Conservation (phyloP, 768 basidiomycete species). For the Mycena leptocephala region DNA sequence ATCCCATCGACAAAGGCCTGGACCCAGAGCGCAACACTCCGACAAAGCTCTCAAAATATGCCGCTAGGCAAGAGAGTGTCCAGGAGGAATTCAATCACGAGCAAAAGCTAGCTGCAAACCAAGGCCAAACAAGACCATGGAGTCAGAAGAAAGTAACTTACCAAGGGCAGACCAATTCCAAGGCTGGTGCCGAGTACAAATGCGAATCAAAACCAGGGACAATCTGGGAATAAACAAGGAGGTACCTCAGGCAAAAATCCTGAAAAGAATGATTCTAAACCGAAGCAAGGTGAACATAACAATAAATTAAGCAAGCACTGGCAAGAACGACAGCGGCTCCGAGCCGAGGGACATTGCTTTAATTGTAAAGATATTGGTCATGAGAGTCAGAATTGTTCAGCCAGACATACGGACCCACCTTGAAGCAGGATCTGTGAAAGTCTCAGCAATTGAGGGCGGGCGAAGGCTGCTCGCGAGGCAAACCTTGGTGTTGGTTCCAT, state of each 20-base stretch:
- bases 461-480: background rate
- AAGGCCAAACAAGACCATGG: background rate
- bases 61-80: background rate
- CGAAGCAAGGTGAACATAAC: slow-evolving; percentile 5
- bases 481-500: slow-evolving; percentile 7
- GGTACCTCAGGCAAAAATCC: background rate
- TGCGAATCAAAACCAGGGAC: background rate
- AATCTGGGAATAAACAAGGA: background rate
- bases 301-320: slow-evolving; percentile 12
- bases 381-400: slow-evolving; percentile 38
- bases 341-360: slow-evolving; percentile 38
- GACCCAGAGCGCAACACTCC: background rate
- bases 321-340: slow-evolving; percentile 23
- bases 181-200: too few relatives aligned
- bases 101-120: background rate
- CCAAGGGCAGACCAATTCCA: too few relatives aligned
- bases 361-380: slow-evolving; percentile 39
- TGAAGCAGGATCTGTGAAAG: slow-evolving; percentile 2
- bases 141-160: background rate
- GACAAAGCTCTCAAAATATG: background rate
- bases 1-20: too few relatives aligned
- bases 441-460: background rate
- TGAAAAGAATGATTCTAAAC: background rate
- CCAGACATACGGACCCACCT: slow-evolving; percentile 4
- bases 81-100: background rate